Evolutionary conservation across 805 yeast genomes (phyloP), one percentile per base, ranked within the genome.

Genomic region (Teunomyces atbi): DNA sequence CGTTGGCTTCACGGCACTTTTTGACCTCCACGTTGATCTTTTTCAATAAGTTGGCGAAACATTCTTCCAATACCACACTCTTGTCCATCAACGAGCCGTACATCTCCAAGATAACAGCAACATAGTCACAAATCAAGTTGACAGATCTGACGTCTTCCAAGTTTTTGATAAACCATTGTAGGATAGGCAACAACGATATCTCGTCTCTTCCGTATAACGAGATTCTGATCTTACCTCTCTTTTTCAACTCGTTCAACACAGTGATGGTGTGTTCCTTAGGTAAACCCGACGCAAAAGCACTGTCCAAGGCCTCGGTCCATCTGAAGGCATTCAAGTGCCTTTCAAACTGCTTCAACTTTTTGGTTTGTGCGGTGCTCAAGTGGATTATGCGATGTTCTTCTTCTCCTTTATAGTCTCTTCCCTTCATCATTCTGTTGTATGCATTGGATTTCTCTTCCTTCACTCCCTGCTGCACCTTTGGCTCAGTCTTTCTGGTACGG

Each of bases 301-400:
- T 76, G 63, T 92, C 96, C 37, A 94, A 74, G 4, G 98, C 97
- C 54, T 91, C 97, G 2, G 83, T 64, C 97, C 98, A 94, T 60
- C 86, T 81, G 74, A 94, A 94, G 21, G 86, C 86, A 60, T 89
- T 87, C 51, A 94, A 74, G 58, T 86, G 85, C 60, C 78, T 85
- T 65, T 94, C 99, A 60, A 84, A 92, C 40, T 81, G 84, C 64
- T 84, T 84, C 47, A 89, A 75, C 60, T 86, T 86, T 64, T 84
- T 89, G 29, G 62, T 52, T 45, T 73, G 71, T 40, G 71, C 72
- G 32, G 74, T 64, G 50, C 80, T 77, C 51, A 88, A 88, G 46
- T 78, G 77, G 28, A 87, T 74, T 3, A 86, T 72, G 45, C 79
- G 74, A 59, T 86, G 86, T 62, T 92, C 98, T 52, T 82, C 84